Conservation (phyloP, 495 filamentous ascomycete species). For the Zalerion maritima region DNA sequence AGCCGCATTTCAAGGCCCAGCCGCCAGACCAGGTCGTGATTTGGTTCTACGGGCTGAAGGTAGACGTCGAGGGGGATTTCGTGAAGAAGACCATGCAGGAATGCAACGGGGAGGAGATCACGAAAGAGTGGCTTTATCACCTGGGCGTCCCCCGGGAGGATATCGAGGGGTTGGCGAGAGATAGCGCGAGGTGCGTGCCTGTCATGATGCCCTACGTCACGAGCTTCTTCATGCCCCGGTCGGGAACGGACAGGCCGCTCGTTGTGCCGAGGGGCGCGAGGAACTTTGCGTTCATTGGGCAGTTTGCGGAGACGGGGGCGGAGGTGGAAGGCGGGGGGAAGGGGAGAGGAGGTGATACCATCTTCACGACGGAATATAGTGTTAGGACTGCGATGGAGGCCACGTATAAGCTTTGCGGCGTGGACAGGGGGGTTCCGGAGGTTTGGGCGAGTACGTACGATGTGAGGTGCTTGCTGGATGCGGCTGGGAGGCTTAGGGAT, state of each 20-base stretch:
- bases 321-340: too few relatives aligned
- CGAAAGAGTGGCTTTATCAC: slow-evolving; percentile 21
- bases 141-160: slow-evolving; percentile 10
- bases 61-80: slow-evolving; percentile 23
- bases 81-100: slow-evolving; percentile 24
- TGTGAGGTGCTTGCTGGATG: slow-evolving; percentile 9
- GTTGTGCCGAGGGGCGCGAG: slow-evolving; percentile 18
- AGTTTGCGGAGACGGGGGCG: slow-evolving; percentile 31
- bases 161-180: slow-evolving; percentile 6
- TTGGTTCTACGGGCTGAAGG: too few relatives aligned
- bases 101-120: slow-evolving; percentile 25
- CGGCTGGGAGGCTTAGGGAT: slow-evolving; percentile 9
- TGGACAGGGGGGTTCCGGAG: slow-evolving; percentile 10
- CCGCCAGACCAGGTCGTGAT: too few relatives aligned
- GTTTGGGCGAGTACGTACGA: slow-evolving; percentile 14
- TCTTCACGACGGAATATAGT: slow-evolving; percentile 28
- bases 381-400: slow-evolving; percentile 27
- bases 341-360: slow-evolving; percentile 21
- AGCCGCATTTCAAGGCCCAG: too few relatives aligned
- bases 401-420: slow-evolving; percentile 15
- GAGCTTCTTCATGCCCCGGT: slow-evolving; percentile 19
- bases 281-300: slow-evolving; percentile 27
- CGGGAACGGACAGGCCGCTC: slow-evolving; percentile 16
- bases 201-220: slow-evolving; percentile 24
- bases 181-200: slow-evolving; percentile 6